These are phyloP conservation scores for Trametes sanguinea DNA, from an alignment of 768 basidiomycete species.

Conservation along the genomic window DNA sequence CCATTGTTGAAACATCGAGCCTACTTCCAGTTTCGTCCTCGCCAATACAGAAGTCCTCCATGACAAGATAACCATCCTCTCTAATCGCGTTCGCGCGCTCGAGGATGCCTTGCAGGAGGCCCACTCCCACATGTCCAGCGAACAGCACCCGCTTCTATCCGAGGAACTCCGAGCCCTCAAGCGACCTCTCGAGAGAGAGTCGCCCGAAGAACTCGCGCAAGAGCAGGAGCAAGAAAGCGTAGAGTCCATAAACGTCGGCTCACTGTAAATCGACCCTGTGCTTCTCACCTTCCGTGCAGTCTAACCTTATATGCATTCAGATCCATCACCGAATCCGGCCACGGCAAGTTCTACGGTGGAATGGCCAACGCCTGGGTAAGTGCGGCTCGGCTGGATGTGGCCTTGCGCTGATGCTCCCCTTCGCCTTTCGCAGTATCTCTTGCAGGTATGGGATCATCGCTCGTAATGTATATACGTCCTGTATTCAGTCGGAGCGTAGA, in stretches of 20 bases:
- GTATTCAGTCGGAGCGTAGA: constrained; percentile 37
- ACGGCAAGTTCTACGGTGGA: constrained; percentile 64
- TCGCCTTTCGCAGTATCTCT: constrained; percentile 50
- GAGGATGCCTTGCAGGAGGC: constrained; percentile 64
- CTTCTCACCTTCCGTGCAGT: constrained; percentile 9
- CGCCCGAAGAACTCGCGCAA: constrained; percentile 43
- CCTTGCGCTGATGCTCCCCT: constrained; percentile 17
- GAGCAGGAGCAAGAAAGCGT: constrained; percentile 44
- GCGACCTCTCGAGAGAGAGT: constrained; percentile 64
- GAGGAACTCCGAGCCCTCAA: constrained; percentile 67
- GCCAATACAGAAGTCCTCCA: constrained; percentile 71
- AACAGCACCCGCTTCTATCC: constrained; percentile 58
- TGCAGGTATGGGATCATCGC: constrained; percentile 49
- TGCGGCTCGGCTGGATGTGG: not conserved
- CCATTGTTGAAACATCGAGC: constrained; percentile 16
- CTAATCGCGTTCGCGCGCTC: constrained; percentile 64
- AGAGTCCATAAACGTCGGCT: constrained; percentile 65
- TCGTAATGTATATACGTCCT: constrained; percentile 1
- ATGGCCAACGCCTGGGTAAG: constrained; percentile 72
- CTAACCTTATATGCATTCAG: constrained; percentile 36
- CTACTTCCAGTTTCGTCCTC: constrained; percentile 56
- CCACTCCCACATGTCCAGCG: constrained; percentile 48
- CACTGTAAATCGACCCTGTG: constrained; percentile 46
- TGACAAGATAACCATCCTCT: constrained; percentile 63
- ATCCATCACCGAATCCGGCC: constrained; percentile 62